These are phyloP conservation scores for Heritiera littoralis DNA, from an alignment of 345 rosid species.

Conservation along the genomic window DNA sequence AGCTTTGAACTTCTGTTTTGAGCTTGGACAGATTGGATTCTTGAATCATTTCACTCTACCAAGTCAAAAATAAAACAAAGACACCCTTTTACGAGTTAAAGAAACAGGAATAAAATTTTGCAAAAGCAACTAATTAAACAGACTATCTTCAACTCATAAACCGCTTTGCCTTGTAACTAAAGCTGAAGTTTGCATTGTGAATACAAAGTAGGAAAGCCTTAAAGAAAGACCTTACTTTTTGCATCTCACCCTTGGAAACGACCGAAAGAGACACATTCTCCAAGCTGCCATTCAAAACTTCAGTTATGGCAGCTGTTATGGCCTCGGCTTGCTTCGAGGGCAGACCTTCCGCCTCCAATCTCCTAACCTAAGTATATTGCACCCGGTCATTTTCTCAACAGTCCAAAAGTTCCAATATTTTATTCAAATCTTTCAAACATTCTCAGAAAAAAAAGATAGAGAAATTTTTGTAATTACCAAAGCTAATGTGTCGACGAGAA, in stretches of 20 bases:
- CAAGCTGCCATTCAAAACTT: constrained; percentile 70
- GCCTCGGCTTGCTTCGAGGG: constrained; percentile 96
- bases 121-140: background rate
- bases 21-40: constrained; percentile 77
- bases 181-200: background rate
- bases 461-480: constrained; percentile 44
- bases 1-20: constrained; percentile 72
- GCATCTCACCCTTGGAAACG: constrained; percentile 81
- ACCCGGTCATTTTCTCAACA: background rate
- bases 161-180: background rate
- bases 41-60: constrained; percentile 69
- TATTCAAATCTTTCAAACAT: background rate
- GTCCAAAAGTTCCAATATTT: background rate
- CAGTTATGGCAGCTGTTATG: constrained; percentile 71
- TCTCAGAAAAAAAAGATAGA: background rate
- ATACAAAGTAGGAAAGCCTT: background rate
- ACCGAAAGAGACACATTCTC: constrained; percentile 75
- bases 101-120: background rate
- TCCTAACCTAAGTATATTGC: constrained; percentile 59
- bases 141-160: background rate
- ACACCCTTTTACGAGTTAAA: background rate
- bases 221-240: constrained; percentile 49
- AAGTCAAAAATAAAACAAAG: background rate
- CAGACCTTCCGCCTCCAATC: constrained; percentile 76
- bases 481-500: constrained; percentile 87